Conservation (phyloP, 305 asterid genomes). For the Plantago coronopus region DNA sequence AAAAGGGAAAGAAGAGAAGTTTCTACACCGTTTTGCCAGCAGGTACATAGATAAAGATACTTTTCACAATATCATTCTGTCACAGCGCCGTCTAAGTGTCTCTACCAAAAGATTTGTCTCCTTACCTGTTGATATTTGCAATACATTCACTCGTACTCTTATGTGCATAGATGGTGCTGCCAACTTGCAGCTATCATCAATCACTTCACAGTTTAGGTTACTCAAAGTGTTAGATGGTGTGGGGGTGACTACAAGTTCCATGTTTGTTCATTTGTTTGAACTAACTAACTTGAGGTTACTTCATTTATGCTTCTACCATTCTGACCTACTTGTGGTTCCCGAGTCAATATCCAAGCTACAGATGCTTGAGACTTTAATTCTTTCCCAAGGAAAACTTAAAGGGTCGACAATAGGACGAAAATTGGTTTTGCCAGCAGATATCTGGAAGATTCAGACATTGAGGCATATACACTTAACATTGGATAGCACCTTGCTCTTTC, state of each 20-base stretch:
- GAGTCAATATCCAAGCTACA: too few species aligned
- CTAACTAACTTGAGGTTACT: slow-evolving; percentile 22
- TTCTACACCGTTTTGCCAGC: neutral
- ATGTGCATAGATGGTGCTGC: neutral
- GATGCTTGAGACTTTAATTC: neutral
- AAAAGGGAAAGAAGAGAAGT: slow-evolving; percentile 16
- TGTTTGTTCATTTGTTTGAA: neutral
- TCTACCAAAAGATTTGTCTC: neutral
- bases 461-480: too few species aligned
- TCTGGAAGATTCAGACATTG: slow-evolving; percentile 8
- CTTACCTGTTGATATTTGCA: neutral
- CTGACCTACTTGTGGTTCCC: too few species aligned
- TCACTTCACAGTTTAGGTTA: neutral
- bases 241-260: slow-evolving; percentile 4
- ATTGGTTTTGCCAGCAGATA: neutral
- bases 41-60: too few species aligned
- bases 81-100: neutral
- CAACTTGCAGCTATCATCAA: too few species aligned
- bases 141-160: slow-evolving; percentile 2
- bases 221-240: slow-evolving; percentile 24
- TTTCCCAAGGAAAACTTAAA: neutral
- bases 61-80: too few species aligned
- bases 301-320: slow-evolving; percentile 1
- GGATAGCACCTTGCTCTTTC: too few species aligned
- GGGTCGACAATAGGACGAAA: too few species aligned